Base-by-base conservation (phyloP, 768 basidiomycete genomes). In the Pisolithus albus region DNA sequence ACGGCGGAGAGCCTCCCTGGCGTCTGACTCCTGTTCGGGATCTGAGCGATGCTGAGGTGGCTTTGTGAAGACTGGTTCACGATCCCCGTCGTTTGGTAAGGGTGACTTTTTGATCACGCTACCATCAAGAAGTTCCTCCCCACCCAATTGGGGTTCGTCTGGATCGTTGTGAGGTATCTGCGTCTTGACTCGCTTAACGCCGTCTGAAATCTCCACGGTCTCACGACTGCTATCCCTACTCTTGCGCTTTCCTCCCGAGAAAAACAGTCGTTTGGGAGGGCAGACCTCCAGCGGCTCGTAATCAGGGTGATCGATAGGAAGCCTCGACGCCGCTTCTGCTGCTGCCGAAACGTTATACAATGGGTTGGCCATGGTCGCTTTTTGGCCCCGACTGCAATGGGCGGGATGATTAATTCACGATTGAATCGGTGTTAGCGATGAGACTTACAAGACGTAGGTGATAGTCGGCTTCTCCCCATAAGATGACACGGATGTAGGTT, bases 401-500 rank as follows among this genome's bases (percentile, higher is more conserved):
- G 15, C 8, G 13, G 15, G 28, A 18, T 41, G 43, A 30, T 10
- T 43, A 24, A 23, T 19, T 9, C 47, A 18, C 30, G 9, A 49
- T 4, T 19, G 7, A 19, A 9, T 15, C 36, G 28, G 46, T 21
- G 45, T 19, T 11, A 46, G 45, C 42, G 28, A 19, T 37, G 36
- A 36, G 4, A 79, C 84, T 60, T 65, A 88, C 86, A 88, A 88
- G 44, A 88, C 86, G 60, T 84, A 84, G 24, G 80, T 80, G 47
- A 88, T 69, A 2, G 76, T 85, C 0, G 82, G 81, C 58, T 75
- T 77, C 62, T 87, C 86, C 32, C 75, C 70, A 36, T 61, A 61
- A 6, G 63, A 38, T 3, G 67, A 58, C n/a, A 60, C 46, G 5
- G 57, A 68, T 41, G 65, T 67, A 13, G 78, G 76, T 0, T 74